phyloP scores from a whole-genome alignment of 768 basidiomycete genomes.

The Leccinum pellstonianum region DNA sequence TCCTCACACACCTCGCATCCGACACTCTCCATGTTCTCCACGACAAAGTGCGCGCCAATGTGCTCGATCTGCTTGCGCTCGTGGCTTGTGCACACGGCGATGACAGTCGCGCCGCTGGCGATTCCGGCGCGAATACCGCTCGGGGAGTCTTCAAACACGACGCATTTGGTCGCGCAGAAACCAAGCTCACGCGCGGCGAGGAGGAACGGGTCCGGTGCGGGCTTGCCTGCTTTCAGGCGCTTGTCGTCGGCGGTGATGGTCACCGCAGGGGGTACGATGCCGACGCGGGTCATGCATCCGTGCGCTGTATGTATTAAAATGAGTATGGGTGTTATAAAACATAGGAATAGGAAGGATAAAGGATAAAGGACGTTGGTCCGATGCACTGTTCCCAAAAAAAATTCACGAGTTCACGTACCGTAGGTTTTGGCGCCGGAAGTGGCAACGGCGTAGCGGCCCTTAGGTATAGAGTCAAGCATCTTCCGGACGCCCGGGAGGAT shows the following conservation, averaged over 20 bases:
- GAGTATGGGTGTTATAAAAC: background rate
- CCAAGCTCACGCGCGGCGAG: constrained; percentile 60
- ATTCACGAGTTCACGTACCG: constrained; percentile 37
- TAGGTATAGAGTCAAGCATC: constrained; percentile 65
- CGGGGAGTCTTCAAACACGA: constrained; percentile 78
- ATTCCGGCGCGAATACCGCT: constrained; percentile 67
- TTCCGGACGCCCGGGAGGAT: constrained; percentile 69
- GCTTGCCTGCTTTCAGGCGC: constrained; percentile 64
- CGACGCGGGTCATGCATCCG: constrained; percentile 70
- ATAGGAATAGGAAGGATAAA: background rate
- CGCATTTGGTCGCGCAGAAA: constrained; percentile 54
- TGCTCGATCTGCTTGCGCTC: constrained; percentile 34
- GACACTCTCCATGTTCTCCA: constrained; percentile 55
- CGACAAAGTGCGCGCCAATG: constrained; percentile 51
- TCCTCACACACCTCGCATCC: constrained; percentile 40
- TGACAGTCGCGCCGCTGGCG: constrained; percentile 68
- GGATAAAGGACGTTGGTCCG: background rate
- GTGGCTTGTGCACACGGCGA: constrained; percentile 76
- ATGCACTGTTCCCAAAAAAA: background rate
- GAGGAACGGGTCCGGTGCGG: constrained; percentile 62
- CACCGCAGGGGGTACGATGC: constrained; percentile 62
- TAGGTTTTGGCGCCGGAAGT: constrained; percentile 75
- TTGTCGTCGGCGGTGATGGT: constrained; percentile 79
- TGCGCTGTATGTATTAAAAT: constrained; percentile 37
- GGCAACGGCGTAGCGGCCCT: constrained; percentile 67